Evolutionary conservation across 192 early-diverging fungal genomes (phyloP).

Genomic region (Bifiguratus adelaidae): DNA sequence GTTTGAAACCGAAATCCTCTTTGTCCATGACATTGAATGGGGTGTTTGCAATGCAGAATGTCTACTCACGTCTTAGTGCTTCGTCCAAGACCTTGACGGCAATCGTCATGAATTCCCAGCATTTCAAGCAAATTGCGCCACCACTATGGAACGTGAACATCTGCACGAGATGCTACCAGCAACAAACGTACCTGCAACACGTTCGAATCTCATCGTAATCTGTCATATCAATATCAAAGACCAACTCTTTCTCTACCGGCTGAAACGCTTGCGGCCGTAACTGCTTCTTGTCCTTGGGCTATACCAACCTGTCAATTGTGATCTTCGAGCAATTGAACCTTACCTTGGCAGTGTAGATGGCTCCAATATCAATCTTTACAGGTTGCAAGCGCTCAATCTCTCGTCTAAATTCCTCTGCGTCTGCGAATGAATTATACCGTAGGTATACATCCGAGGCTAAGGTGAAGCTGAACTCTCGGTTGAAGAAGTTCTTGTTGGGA

Average conservation of each 20-base stretch:
- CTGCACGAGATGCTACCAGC: neutral
- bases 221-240: slow-evolving; percentile 99
- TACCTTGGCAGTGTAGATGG: slow-evolving; percentile 77
- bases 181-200: slow-evolving; percentile 60
- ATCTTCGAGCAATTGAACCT: neutral
- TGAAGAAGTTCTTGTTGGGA: slow-evolving; percentile 61
- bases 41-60: neutral
- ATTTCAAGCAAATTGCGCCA: slow-evolving; percentile 77
- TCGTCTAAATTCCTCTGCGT: slow-evolving; percentile 55
- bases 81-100: slow-evolving; percentile 81
- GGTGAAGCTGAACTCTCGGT: slow-evolving; percentile 91
- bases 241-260: slow-evolving; percentile 79
- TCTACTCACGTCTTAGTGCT: slow-evolving; percentile 43
- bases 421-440: slow-evolving; percentile 81
- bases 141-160: slow-evolving; percentile 33
- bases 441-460: slow-evolving; percentile 71
- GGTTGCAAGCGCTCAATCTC: slow-evolving; percentile 72
- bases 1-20: slow-evolving; percentile 94
- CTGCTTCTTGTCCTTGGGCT: slow-evolving; percentile 80
- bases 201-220: slow-evolving; percentile 97
- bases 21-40: neutral
- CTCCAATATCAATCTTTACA: slow-evolving; percentile 94
- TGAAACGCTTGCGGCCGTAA: slow-evolving; percentile 59
- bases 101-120: slow-evolving; percentile 92
- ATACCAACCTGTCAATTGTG: slow-evolving; percentile 1